phyloP scores from a whole-genome alignment of 345 rosid genomes.

The Euphorbia tirucalli region DNA sequence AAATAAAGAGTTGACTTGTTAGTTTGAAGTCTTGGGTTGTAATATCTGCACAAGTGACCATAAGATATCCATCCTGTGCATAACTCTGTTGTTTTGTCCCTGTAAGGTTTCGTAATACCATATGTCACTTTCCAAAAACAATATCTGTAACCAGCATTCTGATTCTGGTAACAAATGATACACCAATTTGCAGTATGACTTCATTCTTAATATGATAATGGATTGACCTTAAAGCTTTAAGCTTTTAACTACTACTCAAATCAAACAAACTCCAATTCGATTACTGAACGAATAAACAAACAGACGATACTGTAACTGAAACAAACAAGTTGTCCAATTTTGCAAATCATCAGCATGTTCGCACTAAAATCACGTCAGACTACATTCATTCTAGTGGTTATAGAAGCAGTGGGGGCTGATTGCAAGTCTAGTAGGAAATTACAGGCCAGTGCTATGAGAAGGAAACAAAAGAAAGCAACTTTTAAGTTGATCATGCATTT shows the following conservation, averaged over 20 bases:
- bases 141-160: not conserved
- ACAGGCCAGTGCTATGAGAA: not conserved
- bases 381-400: too few relatives aligned
- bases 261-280: not conserved
- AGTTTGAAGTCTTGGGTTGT: conserved; percentile 60
- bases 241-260: not conserved
- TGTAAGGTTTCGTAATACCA: conserved; percentile 34
- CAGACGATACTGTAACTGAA: not conserved
- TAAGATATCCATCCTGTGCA: conserved; percentile 90
- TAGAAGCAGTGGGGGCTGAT: too few relatives aligned
- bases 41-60: conserved; percentile 91
- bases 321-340: too few relatives aligned
- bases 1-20: conserved; percentile 9
- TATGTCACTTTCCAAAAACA: not conserved
- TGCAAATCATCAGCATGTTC: too few relatives aligned
- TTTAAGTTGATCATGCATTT: not conserved
- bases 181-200: too few relatives aligned
- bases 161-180: too few relatives aligned
- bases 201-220: too few relatives aligned
- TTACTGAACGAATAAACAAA: not conserved
- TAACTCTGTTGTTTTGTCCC: conserved; percentile 66
- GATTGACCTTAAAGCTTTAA: not conserved
- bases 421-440: not conserved
- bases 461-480: not conserved
- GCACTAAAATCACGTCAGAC: too few relatives aligned